Evolutionary conservation across 2,329 filamentous ascomycete species (phyloP).

Genomic region (Diaporthe sp.): DNA sequence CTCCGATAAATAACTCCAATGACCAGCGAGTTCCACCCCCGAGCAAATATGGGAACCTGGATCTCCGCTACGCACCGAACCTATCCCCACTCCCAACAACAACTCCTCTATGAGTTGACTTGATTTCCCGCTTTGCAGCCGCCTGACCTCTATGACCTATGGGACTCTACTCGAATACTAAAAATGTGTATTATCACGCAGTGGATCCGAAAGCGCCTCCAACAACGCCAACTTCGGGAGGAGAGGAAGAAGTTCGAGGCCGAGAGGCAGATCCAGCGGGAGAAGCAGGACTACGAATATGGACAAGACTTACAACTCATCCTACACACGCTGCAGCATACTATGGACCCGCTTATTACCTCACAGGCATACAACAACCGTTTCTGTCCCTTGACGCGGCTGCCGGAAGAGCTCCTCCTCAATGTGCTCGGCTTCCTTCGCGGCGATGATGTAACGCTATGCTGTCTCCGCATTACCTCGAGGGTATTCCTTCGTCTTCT

Average conservation of each 20-base stretch:
- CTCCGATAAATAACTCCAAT: neutral
- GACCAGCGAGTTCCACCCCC: no score
- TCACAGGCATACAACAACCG: slow-evolving; percentile 42
- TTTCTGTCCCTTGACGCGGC: slow-evolving; percentile 41
- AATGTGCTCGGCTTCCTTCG: slow-evolving; percentile 38
- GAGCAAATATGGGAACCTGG: neutral
- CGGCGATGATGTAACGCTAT: slow-evolving; percentile 38
- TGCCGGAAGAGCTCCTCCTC: slow-evolving; percentile 44
- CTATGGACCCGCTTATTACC: slow-evolving; percentile 43
- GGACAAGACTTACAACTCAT: slow-evolving; percentile 25
- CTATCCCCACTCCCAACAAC: neutral
- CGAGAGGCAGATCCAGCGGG: slow-evolving; percentile 6
- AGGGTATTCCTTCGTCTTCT: slow-evolving; percentile 43
- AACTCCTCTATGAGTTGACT: neutral
- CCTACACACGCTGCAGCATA: slow-evolving; percentile 36
- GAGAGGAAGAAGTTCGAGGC: slow-evolving; percentile 15
- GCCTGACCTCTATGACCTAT: neutral
- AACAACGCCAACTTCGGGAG: neutral
- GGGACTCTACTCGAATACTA: neutral
- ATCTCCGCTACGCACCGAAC: neutral
- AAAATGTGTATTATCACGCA: slow-evolving; percentile 3
- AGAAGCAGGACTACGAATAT: neutral
- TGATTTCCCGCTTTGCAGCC: neutral
- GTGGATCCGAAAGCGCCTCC: slow-evolving; percentile 6
- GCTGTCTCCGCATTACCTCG: slow-evolving; percentile 43